These are phyloP conservation scores for Geotrichum siamense DNA, from an alignment of 1,139 yeast species.

Conservation along the genomic window DNA sequence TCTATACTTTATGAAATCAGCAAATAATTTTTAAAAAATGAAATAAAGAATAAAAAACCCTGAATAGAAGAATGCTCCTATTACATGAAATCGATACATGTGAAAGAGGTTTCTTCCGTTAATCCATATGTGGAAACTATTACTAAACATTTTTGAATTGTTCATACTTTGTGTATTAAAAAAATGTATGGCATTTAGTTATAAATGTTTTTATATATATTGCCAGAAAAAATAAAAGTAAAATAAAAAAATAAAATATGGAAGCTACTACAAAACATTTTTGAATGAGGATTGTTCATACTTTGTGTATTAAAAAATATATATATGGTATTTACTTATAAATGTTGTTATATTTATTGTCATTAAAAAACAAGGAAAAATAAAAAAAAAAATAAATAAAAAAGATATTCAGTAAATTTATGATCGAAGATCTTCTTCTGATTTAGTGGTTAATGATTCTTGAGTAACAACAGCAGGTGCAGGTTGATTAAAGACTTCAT, in stretches of 20 bases:
- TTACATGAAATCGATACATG: too few relatives aligned
- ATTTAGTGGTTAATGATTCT: neutral
- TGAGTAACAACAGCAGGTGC: neutral
- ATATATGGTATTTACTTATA: neutral
- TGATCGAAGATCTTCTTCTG: neutral
- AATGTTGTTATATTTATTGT: neutral
- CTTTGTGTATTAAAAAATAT: neutral
- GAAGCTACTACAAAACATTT: constrained; percentile 1
- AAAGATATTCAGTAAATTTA: neutral
- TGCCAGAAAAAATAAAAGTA: too few relatives aligned
- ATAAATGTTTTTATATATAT: too few relatives aligned
- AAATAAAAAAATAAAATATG: constrained; percentile 7
- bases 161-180: too few relatives aligned
- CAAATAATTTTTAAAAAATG: too few relatives aligned
- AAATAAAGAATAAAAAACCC: too few relatives aligned
- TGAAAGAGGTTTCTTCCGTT: too few relatives aligned
- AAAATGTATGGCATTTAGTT: too few relatives aligned
- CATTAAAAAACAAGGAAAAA: neutral
- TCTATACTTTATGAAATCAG: too few relatives aligned
- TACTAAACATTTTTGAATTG: too few relatives aligned
- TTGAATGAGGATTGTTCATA: neutral
- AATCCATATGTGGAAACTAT: too few relatives aligned
- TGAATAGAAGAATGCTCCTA: too few relatives aligned
- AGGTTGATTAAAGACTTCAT: constrained; percentile 1
- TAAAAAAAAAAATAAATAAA: neutral